Percentiles rank a stretch among this genome's conserved stretches.
These are phyloP conservation scores for Nyctanthes arbortristis DNA, from an alignment of 257 asterid species.

Conservation along the genomic window DNA sequence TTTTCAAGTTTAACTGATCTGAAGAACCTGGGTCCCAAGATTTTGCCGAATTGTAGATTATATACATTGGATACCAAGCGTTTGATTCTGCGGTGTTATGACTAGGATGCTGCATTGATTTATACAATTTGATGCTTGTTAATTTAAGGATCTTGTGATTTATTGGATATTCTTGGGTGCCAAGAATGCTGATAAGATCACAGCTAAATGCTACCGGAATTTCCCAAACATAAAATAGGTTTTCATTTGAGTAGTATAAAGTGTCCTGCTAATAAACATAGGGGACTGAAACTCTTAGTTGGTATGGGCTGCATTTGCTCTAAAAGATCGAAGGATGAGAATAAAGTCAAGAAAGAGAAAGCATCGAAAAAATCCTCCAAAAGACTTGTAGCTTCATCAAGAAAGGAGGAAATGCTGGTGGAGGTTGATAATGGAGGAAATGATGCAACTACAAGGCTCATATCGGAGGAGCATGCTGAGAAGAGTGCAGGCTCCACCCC, in stretches of 20 bases:
- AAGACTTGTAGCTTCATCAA: slow-evolving; percentile 44
- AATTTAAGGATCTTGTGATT: slow-evolving; percentile 14
- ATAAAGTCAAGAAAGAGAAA: slow-evolving; percentile 44
- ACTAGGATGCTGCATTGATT: slow-evolving; percentile 17
- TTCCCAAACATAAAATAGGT: slow-evolving; percentile 41
- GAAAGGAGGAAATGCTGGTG: slow-evolving; percentile 50
- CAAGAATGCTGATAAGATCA: slow-evolving; percentile 43
- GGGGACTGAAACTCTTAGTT: slow-evolving; percentile 41
- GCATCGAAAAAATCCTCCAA: slow-evolving; percentile 53
- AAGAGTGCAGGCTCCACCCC: slow-evolving; percentile 70
- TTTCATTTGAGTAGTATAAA: slow-evolving; percentile 34
- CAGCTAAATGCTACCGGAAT: slow-evolving; percentile 39
- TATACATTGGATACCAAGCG: slow-evolving; percentile 5
- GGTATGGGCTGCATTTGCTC: slow-evolving; percentile 87
- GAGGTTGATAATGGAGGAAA: slow-evolving; percentile 63
- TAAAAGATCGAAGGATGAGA: slow-evolving; percentile 56
- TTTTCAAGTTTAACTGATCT: slow-evolving; percentile 9
- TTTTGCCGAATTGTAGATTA: slow-evolving; percentile 1
- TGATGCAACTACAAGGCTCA: slow-evolving; percentile 62
- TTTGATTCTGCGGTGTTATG: neutral
- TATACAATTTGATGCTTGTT: slow-evolving; percentile 16
- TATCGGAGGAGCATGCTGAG: slow-evolving; percentile 53
- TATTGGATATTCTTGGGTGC: slow-evolving; percentile 24
- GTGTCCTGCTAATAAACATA: slow-evolving; percentile 52
- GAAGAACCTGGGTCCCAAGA: slow-evolving; percentile 1